Conservation (phyloP, 2,329 filamentous ascomycete genomes). For the Pyrenophora graminea region DNA sequence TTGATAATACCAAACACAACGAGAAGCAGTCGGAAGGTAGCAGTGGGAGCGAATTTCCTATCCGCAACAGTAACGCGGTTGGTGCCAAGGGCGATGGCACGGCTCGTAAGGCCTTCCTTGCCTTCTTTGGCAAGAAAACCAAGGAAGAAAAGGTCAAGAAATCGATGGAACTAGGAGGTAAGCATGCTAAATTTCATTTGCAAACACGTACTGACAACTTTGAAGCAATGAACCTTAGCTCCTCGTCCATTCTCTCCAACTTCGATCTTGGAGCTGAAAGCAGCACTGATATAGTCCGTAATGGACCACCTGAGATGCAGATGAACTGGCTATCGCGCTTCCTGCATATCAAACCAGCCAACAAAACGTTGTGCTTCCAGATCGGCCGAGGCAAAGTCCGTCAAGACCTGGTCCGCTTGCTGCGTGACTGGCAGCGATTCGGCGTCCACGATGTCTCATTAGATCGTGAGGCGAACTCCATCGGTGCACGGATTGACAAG, state of each 20-base stretch:
- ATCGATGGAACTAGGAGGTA: slow-evolving; percentile 46
- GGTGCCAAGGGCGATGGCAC: slow-evolving; percentile 45
- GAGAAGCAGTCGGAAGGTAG: slow-evolving; percentile 35
- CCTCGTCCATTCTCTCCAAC: slow-evolving; percentile 37
- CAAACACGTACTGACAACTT: slow-evolving; percentile 20
- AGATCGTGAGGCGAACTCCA: slow-evolving; percentile 76
- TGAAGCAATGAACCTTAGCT: slow-evolving; percentile 32
- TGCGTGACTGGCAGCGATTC: slow-evolving; percentile 78
- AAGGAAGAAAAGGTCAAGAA: slow-evolving; percentile 46
- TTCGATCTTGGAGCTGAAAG: slow-evolving; percentile 42
- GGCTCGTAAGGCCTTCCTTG: slow-evolving; percentile 52
- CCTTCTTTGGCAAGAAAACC: slow-evolving; percentile 58
- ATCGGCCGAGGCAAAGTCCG: slow-evolving; percentile 73
- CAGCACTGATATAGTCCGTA: slow-evolving; percentile 47
- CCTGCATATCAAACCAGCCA: slow-evolving; percentile 85
- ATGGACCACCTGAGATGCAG: slow-evolving; percentile 52
- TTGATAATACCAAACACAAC: slow-evolving; percentile 18
- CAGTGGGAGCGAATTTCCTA: slow-evolving; percentile 50
- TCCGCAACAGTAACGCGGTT: slow-evolving; percentile 43
- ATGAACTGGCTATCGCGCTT: slow-evolving; percentile 84
- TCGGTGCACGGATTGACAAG: slow-evolving; percentile 76
- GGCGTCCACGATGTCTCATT: slow-evolving; percentile 80
- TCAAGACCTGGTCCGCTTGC: slow-evolving; percentile 73
- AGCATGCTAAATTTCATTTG: slow-evolving; percentile 26
- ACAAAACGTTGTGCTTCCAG: slow-evolving; percentile 73